A percentile compares a stretch with the other conserved stretches of the same genome.
Evolutionary conservation across 2,329 filamentous ascomycete species (phyloP).

Genomic region (Penicillium frequentans): DNA sequence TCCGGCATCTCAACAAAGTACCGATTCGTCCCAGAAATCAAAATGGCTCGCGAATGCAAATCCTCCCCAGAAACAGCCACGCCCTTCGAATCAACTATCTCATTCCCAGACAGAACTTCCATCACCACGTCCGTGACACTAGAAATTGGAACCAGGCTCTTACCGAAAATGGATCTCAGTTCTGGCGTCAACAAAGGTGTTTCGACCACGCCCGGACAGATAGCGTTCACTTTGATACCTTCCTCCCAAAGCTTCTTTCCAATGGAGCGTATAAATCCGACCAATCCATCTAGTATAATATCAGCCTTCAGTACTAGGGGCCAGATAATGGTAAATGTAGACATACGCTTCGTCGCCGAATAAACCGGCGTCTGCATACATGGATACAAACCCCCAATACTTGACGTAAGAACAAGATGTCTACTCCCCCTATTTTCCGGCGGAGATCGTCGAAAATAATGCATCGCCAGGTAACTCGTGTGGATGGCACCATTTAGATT

Average conservation of each 20-base stretch:
- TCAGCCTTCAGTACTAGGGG: not conserved
- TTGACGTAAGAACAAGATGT: conserved; percentile 36
- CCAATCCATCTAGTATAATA: conserved; percentile 26
- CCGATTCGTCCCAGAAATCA: conserved; percentile 21
- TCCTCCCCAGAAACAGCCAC: conserved; percentile 12
- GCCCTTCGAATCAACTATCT: conserved; percentile 15
- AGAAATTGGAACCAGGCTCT: not conserved
- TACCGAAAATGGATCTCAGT: not conserved
- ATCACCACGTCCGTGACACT: not conserved
- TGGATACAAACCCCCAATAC: conserved; percentile 41
- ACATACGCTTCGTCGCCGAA: conserved; percentile 37
- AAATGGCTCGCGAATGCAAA: conserved; percentile 25
- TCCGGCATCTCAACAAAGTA: conserved; percentile 24
- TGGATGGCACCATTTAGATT: conserved; percentile 44
- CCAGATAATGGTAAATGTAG: not conserved
- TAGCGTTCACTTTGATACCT: conserved; percentile 39
- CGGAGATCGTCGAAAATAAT: conserved; percentile 39
- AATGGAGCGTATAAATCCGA: conserved; percentile 41
- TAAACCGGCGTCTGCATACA: conserved; percentile 34
- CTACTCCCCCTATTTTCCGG: conserved; percentile 19
- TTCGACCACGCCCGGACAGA: conserved; percentile 29
- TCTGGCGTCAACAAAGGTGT: conserved; percentile 37
- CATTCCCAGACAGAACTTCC: not conserved
- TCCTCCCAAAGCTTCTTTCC: conserved; percentile 35
- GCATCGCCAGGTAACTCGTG: conserved; percentile 41